Evolutionary conservation across 331 rosid species (phyloP).

Genomic region (Erythrophleum ivorense): DNA sequence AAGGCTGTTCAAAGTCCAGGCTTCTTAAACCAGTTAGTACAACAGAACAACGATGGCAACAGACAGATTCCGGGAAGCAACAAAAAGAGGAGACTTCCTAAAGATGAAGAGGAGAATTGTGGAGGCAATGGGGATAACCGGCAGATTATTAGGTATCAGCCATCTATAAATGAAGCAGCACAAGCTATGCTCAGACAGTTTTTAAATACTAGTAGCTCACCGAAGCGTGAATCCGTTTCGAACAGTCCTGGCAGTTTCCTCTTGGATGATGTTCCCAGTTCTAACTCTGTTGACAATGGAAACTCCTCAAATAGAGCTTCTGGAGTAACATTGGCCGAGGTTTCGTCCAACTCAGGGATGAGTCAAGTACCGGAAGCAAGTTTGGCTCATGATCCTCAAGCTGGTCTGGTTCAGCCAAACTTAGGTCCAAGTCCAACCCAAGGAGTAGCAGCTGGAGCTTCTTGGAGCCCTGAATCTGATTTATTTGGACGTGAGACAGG

Average conservation of each 20-base stretch:
- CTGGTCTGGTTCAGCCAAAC: too few relatives aligned
- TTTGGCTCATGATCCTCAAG: too few relatives aligned
- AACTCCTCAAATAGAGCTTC: too few relatives aligned
- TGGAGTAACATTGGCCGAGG: too few relatives aligned
- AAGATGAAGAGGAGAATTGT: conserved; percentile 57
- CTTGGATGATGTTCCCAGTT: conserved; percentile 53
- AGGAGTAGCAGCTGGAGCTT: too few relatives aligned
- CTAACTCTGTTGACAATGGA: too few relatives aligned
- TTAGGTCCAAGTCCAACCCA: too few relatives aligned
- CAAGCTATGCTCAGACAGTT: conserved; percentile 57
- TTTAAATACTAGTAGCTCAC: conserved; percentile 55
- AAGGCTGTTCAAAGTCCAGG: too few relatives aligned
- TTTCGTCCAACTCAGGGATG: too few relatives aligned
- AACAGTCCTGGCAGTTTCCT: conserved; percentile 55
- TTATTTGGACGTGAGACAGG: too few relatives aligned
- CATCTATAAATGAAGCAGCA: conserved; percentile 64
- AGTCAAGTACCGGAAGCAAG: too few relatives aligned
- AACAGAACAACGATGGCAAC: conserved; percentile 49
- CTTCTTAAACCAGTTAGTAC: conserved; percentile 51
- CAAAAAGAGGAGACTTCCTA: conserved; percentile 54
- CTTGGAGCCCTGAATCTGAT: too few relatives aligned
- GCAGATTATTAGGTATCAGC: conserved; percentile 63
- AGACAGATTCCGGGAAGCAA: conserved; percentile 41
- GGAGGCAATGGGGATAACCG: conserved; percentile 44
- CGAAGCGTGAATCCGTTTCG: conserved; percentile 49